phyloP scores from a whole-genome alignment of 2,329 filamentous ascomycete species.

The Simplicillium aogashimaense region DNA sequence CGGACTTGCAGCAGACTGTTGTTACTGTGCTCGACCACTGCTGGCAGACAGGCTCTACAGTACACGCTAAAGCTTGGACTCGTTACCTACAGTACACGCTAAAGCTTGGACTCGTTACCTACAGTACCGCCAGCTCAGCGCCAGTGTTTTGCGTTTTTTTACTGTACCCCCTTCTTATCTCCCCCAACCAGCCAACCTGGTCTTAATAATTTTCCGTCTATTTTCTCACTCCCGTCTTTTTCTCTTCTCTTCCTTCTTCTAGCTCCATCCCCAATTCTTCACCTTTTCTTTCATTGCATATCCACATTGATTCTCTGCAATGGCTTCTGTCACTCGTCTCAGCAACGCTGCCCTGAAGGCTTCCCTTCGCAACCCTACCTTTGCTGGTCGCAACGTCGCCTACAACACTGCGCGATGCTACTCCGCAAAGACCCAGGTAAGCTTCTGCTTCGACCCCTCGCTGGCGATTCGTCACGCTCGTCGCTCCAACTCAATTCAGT shows the following conservation, averaged over 20 bases:
- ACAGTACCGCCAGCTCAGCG: neutral
- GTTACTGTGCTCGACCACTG: too few species aligned
- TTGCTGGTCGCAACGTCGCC: slow-evolving; percentile 58
- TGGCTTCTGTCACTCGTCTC: slow-evolving; percentile 78
- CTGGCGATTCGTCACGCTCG: too few species aligned
- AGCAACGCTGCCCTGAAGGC: slow-evolving; percentile 74
- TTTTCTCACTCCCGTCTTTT: slow-evolving; percentile 19
- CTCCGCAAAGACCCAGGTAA: slow-evolving; percentile 84
- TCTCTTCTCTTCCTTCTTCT: slow-evolving; percentile 24
- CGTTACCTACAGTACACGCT: too few species aligned
- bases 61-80: too few species aligned
- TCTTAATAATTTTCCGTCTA: slow-evolving; percentile 10
- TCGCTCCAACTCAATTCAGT: neutral
- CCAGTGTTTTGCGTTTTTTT: slow-evolving; percentile 7
- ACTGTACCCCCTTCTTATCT: slow-evolving; percentile 7
- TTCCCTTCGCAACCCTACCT: slow-evolving; percentile 56
- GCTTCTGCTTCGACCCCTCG: slow-evolving; percentile 11
- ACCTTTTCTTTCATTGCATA: slow-evolving; percentile 17
- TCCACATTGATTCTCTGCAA: slow-evolving; percentile 36
- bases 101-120: too few species aligned
- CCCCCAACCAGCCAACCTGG: slow-evolving; percentile 9
- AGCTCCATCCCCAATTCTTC: slow-evolving; percentile 17
- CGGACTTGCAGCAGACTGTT: too few species aligned
- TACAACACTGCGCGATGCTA: slow-evolving; percentile 85
- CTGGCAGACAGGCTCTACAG: too few species aligned